phyloP scores from a whole-genome alignment of 2,329 filamentous ascomycete species.

The Juglanconis sp. region DNA sequence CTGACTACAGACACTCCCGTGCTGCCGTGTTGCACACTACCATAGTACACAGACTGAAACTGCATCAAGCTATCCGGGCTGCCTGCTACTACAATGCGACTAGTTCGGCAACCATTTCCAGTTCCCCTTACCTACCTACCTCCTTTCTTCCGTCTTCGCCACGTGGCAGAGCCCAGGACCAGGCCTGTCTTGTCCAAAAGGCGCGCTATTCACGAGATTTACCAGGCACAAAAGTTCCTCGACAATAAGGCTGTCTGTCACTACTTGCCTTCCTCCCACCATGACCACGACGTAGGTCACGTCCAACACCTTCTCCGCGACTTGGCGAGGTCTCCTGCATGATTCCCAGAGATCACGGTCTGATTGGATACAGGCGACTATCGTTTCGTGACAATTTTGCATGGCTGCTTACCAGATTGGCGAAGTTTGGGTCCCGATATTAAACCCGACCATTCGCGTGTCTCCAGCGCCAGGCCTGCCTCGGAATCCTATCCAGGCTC shows the following conservation, averaged over 20 bases:
- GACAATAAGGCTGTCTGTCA: too few species aligned
- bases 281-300: background rate
- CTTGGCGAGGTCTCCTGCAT: background rate
- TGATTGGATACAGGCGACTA: background rate
- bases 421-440: conserved; percentile 14
- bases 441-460: conserved; percentile 6
- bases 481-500: conserved; percentile 10
- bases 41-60: background rate
- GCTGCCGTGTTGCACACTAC: background rate
- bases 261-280: too few species aligned
- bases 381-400: background rate
- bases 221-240: too few species aligned
- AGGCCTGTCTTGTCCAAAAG: background rate
- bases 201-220: background rate
- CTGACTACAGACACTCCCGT: background rate
- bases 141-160: conserved; percentile 5
- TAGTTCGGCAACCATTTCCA: background rate
- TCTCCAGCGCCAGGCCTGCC: conserved; percentile 4
- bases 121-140: background rate
- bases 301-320: background rate
- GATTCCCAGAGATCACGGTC: background rate
- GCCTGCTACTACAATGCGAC: background rate
- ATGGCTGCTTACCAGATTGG: background rate
- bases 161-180: conserved; percentile 10
- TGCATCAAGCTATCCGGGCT: background rate